These are phyloP conservation scores for Yamadazyma scolyti DNA, from an alignment of 805 yeast genomes.

Conservation along the genomic window DNA sequence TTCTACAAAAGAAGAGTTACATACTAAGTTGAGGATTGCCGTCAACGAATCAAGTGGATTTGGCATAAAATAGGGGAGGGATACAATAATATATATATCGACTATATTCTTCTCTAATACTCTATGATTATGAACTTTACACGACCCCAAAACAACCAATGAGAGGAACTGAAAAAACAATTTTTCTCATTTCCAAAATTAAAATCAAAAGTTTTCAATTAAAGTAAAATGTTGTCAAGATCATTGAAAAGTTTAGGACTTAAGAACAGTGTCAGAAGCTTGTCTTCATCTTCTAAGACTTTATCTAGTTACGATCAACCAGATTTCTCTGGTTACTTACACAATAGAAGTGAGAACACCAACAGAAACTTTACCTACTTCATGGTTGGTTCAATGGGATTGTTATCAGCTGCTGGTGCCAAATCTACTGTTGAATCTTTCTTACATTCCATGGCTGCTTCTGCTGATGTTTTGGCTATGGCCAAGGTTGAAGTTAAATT, in stretches of 20 bases:
- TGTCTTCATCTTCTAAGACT: constrained; percentile 49
- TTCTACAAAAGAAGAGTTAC: constrained; percentile 48
- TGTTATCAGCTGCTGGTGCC: constrained; percentile 89
- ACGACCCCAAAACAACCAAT: constrained; percentile 10
- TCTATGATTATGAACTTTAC: too few relatives aligned
- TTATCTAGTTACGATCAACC: constrained; percentile 88
- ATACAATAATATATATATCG: not conserved
- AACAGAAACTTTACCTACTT: constrained; percentile 86
- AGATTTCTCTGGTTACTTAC: constrained; percentile 78
- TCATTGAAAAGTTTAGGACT: constrained; percentile 7
- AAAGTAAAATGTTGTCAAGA: constrained; percentile 8
- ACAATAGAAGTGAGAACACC: constrained; percentile 65
- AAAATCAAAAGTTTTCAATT: constrained; percentile 7
- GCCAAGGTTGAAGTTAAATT: constrained; percentile 98
- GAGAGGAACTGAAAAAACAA: constrained; percentile 9
- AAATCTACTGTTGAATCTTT: constrained; percentile 93
- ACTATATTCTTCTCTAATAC: not conserved
- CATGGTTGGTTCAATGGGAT: constrained; percentile 95
- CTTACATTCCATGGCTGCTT: constrained; percentile 91
- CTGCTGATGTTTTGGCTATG: constrained; percentile 98
- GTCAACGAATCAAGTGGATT: constrained; percentile 82
- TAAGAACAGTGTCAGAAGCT: constrained; percentile 36
- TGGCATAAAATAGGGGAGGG: constrained; percentile 54
- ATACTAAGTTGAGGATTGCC: constrained; percentile 60
- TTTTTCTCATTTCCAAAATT: constrained; percentile 9